These are phyloP conservation scores for Basipetospora chlamydospora DNA, from an alignment of 2,329 filamentous ascomycete genomes.

Conservation along the genomic window DNA sequence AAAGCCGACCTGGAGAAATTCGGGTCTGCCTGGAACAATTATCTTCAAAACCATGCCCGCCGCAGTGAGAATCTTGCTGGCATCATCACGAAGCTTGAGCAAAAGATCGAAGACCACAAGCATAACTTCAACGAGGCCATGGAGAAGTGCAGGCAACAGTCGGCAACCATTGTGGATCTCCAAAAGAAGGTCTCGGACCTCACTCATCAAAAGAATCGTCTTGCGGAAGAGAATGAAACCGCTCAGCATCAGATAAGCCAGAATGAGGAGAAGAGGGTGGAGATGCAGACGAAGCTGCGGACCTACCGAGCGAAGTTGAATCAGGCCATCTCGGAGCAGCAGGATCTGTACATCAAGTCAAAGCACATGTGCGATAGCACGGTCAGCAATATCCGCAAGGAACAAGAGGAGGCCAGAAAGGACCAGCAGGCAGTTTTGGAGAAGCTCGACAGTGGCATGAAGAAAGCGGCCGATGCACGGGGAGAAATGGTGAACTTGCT, in stretches of 20 bases:
- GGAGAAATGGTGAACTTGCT: not conserved
- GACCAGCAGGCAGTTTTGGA: constrained; percentile 12
- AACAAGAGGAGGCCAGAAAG: constrained; percentile 14
- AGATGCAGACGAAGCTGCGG: constrained; percentile 20
- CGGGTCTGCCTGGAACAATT: constrained; percentile 6
- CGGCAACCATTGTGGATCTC: constrained; percentile 9
- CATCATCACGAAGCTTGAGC: constrained; percentile 6
- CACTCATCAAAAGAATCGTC: constrained; percentile 12
- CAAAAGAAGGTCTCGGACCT: constrained; percentile 14
- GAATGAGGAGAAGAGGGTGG: constrained; percentile 14
- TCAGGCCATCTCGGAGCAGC: constrained; percentile 29
- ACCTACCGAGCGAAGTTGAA: constrained; percentile 26
- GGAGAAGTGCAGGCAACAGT: constrained; percentile 3
- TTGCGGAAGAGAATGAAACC: constrained; percentile 12
- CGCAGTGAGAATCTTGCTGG: constrained; percentile 4
- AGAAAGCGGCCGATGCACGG: not conserved
- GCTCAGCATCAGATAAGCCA: constrained; percentile 15
- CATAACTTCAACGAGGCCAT: constrained; percentile 1
- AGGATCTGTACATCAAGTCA: constrained; percentile 23
- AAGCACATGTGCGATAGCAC: constrained; percentile 19
- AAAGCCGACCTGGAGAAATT: constrained; percentile 4
- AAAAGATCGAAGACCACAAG: constrained; percentile 3
- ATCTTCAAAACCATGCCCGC: constrained; percentile 1
- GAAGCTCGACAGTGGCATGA: not conserved
- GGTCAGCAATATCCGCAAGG: constrained; percentile 17